Evolutionary conservation across 2,329 filamentous ascomycete species (phyloP), one percentile per base, ranked within the genome.

Genomic region (Tolypocladium inflatum): DNA sequence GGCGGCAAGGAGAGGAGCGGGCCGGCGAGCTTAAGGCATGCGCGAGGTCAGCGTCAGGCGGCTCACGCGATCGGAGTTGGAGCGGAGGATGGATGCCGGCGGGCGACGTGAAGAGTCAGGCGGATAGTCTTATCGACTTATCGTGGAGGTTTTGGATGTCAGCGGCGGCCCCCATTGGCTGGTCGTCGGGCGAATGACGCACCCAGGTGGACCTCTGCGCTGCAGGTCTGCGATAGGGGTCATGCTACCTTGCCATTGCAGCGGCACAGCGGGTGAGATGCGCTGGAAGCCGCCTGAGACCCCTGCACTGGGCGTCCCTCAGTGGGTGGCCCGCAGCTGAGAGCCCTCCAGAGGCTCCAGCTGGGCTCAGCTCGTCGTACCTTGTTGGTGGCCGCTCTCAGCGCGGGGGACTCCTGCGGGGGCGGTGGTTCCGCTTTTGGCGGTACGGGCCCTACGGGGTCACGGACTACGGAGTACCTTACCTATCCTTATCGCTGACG

Each of bases 181-280:
- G 50, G 56, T 15, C 30, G 48, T 57, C 39, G 55, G 55, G 50
- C 55, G 48, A 39, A 23, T 54, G 55, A 57, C 50, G 55, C 55
- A 42, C 30, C 15, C 33, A 26, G 37, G 55, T 50, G 45, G 45
- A 26, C 52, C 52, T 15, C 6, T n/a, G 38, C 15, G 53, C 53
- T 26, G 21, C 23, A 23, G 53, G 38, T 3, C 17, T 9, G 26
- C 30, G 21, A 19, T 33, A 19, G 48, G 39, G 33, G 43, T 55
- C 53, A 23, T 33, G 53, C 38, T 50, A 39, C 43, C 21, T 9
- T 57, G 48, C 13, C 55, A 57, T 21, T 45, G 55, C 38, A 43
- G 37, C 30, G 19, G 41, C 23, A 15, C 43, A 30, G 45, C 23
- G 17, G 43, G 45, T 48, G 48, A 33, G 30, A 51, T 51, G 52